Percentiles rank a stretch among this genome's conserved stretches.
phyloP scores from a whole-genome alignment of 768 basidiomycete species.

The Mycena epipterygia region DNA sequence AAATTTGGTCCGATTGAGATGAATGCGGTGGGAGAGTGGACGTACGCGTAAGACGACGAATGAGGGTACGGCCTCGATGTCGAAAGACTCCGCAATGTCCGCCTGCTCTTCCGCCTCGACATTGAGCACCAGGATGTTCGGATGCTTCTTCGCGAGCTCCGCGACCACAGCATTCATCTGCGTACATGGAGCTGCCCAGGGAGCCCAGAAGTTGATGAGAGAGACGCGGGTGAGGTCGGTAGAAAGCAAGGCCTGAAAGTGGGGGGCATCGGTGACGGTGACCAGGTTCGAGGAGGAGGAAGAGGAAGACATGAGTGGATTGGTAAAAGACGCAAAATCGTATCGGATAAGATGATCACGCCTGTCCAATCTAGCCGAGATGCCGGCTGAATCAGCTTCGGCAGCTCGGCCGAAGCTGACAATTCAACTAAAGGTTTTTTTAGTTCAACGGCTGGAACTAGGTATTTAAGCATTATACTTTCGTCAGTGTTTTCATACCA shows the following conservation, averaged over 20 bases:
- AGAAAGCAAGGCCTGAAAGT: constrained; percentile 83
- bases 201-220: constrained; percentile 94
- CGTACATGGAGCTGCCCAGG: constrained; percentile 92
- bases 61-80: constrained; percentile 91
- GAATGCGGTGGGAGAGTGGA: neutral
- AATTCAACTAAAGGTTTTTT: too few relatives aligned
- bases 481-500: too few relatives aligned
- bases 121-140: constrained; percentile 80
- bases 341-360: neutral
- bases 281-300: constrained; percentile 25
- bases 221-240: constrained; percentile 85
- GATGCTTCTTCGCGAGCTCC: constrained; percentile 82
- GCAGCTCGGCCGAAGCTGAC: too few relatives aligned
- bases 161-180: constrained; percentile 87
- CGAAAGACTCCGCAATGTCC: constrained; percentile 94
- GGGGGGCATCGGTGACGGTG: constrained; percentile 68
- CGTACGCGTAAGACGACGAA: constrained; percentile 88
- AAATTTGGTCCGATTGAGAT: neutral
- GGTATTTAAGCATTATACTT: too few relatives aligned
- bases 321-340: neutral
- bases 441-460: too few relatives aligned
- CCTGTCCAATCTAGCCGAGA: neutral
- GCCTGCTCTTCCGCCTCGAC: constrained; percentile 86
- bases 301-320: neutral
- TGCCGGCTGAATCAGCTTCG: too few relatives aligned